Base-by-base conservation (phyloP, 225 moss, liverwort and hornwort genomes). In the Bryum argenteum region DNA sequence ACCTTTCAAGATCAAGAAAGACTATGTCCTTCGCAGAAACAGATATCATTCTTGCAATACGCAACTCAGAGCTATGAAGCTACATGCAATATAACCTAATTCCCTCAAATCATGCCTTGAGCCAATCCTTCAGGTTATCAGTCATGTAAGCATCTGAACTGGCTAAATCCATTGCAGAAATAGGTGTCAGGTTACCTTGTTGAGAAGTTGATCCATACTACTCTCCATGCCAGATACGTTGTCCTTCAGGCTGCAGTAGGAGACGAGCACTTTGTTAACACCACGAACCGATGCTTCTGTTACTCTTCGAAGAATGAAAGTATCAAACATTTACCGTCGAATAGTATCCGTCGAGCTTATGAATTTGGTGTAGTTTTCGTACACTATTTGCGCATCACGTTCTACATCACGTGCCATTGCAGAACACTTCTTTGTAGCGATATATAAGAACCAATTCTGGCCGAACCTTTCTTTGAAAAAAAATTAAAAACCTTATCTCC, bases 291-390 rank as follows among this genome's bases (percentile, higher is more conserved):
- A 61, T 58, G 58, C 24, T 71, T 67, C 2, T 47, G 37, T 22
- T 0, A 64, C 48, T 47, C 2, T 58, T 22, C 37, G 52, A 58
- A 18, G 14, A 54, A 42, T 21, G 55, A 43, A 62, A 58, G 45
- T 28, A 70, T 61, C 42, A 71, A 37, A 54, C 66, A 51, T 33
- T 33, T 78, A 95, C 95, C 92, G 85, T 79, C 94, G 88, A 68
- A 98, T 98, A 48, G 98, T 98, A 74, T 98, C 94, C 39, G 98
- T 98, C 50, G 98, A 92, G 79, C 94, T 94, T 58, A 89, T 98
- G 67, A 98, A 98, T 77, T 98, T 98, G 74, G 85, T 98, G 62
- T 98, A 98, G 58, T 98, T 98, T 75, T 98, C 94, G 72, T 91
- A 94, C 28, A 98, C 94, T 73, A 92, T 82, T 81, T 92, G 91